Conservation (phyloP, 805 yeast genomes). For the Metschnikowia kunwiensis region DNA sequence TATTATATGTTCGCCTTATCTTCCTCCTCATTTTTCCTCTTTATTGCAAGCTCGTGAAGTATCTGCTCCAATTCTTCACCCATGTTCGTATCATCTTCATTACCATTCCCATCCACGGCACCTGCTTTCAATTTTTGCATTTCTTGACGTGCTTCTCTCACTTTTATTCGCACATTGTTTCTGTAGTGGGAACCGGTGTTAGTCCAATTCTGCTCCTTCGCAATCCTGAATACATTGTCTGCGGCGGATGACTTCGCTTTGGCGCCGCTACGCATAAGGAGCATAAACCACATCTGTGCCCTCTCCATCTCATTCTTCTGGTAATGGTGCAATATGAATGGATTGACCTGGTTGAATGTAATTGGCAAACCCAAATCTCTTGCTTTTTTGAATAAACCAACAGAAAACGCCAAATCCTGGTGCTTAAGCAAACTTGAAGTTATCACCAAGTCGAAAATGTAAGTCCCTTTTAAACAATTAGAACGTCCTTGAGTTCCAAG, state of each 20-base stretch:
- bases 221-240: conserved; percentile 30
- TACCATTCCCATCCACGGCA: neutral
- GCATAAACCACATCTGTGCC: conserved; percentile 39
- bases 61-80: conserved; percentile 8
- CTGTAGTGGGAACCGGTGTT: conserved; percentile 34
- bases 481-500: conserved; percentile 12
- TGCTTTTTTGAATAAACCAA: conserved; percentile 26
- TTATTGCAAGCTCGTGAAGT: conserved; percentile 4
- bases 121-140: conserved; percentile 2
- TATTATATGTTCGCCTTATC: too few relatives aligned
- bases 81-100: neutral
- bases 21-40: too few relatives aligned
- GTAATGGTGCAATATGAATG: conserved; percentile 38
- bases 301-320: conserved; percentile 24
- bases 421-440: conserved; percentile 30
- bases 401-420: conserved; percentile 34
- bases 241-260: conserved; percentile 28
- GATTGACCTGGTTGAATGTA: conserved; percentile 38
- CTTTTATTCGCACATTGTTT: conserved; percentile 22
- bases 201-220: conserved; percentile 35
- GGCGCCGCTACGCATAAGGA: conserved; percentile 31
- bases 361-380: conserved; percentile 29
- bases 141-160: conserved; percentile 19
- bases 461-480: conserved; percentile 19
- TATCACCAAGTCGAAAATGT: conserved; percentile 31